A percentile compares a stretch with the other conserved stretches of the same genome.
These are phyloP conservation scores for Sporothrix brunneoviolacea DNA, from an alignment of 2,329 filamentous ascomycete species.

Conservation along the genomic window DNA sequence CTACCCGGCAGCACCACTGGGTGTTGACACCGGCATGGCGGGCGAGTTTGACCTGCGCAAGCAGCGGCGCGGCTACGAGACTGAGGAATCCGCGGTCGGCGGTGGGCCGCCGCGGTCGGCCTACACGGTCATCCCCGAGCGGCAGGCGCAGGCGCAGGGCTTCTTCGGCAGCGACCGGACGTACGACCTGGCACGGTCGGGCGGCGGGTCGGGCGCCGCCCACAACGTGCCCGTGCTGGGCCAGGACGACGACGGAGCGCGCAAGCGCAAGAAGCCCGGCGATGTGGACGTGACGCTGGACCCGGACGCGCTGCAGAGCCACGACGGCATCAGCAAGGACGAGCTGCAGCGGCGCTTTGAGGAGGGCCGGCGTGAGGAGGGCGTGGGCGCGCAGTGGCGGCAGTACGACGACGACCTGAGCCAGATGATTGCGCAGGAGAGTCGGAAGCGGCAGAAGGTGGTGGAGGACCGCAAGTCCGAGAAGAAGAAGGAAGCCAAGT, in stretches of 20 bases:
- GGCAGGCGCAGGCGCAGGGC: constrained; percentile 74
- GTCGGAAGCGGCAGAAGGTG: constrained; percentile 79
- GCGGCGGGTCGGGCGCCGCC: constrained; percentile 27
- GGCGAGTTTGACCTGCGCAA: constrained; percentile 92
- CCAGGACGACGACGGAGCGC: constrained; percentile 61
- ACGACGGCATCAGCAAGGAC: constrained; percentile 77
- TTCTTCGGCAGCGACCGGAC: constrained; percentile 95
- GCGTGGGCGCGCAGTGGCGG: constrained; percentile 59
- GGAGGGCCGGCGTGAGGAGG: constrained; percentile 58
- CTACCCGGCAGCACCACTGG: constrained; percentile 58
- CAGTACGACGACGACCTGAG: constrained; percentile 75
- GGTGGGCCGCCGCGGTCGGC: constrained; percentile 60
- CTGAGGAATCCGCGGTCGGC: constrained; percentile 63
- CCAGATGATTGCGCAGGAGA: constrained; percentile 94
- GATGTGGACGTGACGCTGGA: constrained; percentile 93
- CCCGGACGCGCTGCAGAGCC: constrained; percentile 66
- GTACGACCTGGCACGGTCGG: constrained; percentile 68
- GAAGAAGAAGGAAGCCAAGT: constrained; percentile 53
- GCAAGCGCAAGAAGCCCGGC: constrained; percentile 91
- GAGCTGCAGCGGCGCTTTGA: constrained; percentile 78
- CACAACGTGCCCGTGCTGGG: constrained; percentile 67
- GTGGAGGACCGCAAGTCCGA: constrained; percentile 65
- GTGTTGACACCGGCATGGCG: constrained; percentile 64
- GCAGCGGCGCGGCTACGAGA: constrained; percentile 75
- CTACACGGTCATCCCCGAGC: constrained; percentile 85